Evolutionary conservation across 306 rosid species (phyloP).

Genomic region (Castanea crenata): DNA sequence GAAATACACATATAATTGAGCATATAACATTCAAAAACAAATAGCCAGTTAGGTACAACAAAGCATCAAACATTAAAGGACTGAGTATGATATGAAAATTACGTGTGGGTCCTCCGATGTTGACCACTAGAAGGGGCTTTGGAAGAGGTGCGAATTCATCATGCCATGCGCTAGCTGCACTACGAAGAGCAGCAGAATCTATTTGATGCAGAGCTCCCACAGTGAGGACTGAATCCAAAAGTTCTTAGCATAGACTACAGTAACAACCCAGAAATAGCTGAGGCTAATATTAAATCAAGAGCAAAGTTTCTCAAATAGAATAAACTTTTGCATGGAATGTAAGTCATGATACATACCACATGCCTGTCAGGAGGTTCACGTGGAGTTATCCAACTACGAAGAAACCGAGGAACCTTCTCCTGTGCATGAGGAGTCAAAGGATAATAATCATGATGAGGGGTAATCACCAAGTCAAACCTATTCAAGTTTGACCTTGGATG

Average conservation of each 20-base stretch:
- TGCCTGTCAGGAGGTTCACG: slow-evolving; percentile 77
- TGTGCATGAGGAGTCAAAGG: slow-evolving; percentile 75
- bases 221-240: slow-evolving; percentile 60
- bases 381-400: slow-evolving; percentile 87
- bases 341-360: slow-evolving; percentile 62
- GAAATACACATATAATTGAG: neutral
- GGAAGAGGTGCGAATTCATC: slow-evolving; percentile 74
- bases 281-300: slow-evolving; percentile 19
- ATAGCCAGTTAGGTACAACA: neutral
- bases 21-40: neutral
- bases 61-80: neutral
- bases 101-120: slow-evolving; percentile 86
- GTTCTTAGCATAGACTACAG: slow-evolving; percentile 9
- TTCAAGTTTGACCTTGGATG: slow-evolving; percentile 80
- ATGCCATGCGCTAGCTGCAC: slow-evolving; percentile 79
- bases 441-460: slow-evolving; percentile 91
- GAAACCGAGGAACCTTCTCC: slow-evolving; percentile 72
- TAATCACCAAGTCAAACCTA: slow-evolving; percentile 87
- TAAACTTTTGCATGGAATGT: slow-evolving; percentile 1
- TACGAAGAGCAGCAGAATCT: slow-evolving; percentile 78
- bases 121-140: slow-evolving; percentile 83
- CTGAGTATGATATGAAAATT: slow-evolving; percentile 23
- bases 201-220: slow-evolving; percentile 86
- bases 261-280: slow-evolving; percentile 5
- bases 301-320: slow-evolving; percentile 8